Conservation (phyloP, 2,329 filamentous ascomycete species). For the Exophiala spinifera region DNA sequence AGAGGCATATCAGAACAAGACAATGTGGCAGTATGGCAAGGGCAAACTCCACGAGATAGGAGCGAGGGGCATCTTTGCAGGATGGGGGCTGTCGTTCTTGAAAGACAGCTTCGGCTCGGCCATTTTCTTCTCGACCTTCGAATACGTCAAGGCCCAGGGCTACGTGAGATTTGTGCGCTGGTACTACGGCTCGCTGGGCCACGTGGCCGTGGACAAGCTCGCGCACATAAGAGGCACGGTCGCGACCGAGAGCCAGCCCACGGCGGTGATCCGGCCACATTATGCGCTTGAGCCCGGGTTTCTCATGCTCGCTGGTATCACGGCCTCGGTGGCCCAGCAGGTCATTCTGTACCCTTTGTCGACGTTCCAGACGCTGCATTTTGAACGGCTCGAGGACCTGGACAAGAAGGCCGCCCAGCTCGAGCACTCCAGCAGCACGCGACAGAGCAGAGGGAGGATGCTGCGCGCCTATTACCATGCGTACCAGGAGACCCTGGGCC, state of each 20-base stretch:
- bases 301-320: conserved; percentile 57
- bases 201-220: conserved; percentile 31
- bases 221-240: conserved; percentile 21
- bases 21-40: conserved; percentile 61
- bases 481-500: conserved; percentile 58
- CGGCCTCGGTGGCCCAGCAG: conserved; percentile 58
- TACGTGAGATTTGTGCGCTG: conserved; percentile 61
- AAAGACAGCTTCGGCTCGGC: conserved; percentile 61
- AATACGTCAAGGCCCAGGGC: conserved; percentile 60
- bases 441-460: conserved; percentile 38
- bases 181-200: conserved; percentile 50
- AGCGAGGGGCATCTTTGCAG: conserved; percentile 59
- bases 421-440: conserved; percentile 29
- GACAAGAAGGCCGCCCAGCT: conserved; percentile 49
- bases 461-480: conserved; percentile 58
- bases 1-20: conserved; percentile 42
- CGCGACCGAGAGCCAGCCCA: conserved; percentile 22
- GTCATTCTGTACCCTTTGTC: conserved; percentile 58
- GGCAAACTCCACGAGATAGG: conserved; percentile 60
- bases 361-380: conserved; percentile 59
- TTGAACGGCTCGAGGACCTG: conserved; percentile 57
- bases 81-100: conserved; percentile 58
- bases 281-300: conserved; percentile 63
- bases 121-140: conserved; percentile 62
- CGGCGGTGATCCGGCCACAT: conserved; percentile 54